Conservation (phyloP, 441 rosid species). For the Flueggea neowawraea region DNA sequence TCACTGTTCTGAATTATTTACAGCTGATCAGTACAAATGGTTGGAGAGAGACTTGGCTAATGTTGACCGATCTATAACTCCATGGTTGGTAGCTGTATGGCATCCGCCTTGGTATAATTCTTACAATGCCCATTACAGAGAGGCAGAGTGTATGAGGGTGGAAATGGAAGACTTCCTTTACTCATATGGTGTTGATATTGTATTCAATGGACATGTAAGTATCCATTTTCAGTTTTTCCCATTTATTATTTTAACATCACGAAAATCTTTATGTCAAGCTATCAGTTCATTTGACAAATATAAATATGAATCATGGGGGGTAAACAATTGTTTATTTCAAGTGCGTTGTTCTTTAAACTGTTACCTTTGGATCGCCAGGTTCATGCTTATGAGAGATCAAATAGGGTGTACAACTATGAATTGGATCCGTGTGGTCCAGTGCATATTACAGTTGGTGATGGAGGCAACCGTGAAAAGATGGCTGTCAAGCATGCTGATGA, state of each 20-base stretch:
- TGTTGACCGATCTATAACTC: constrained; percentile 44
- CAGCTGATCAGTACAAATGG: constrained; percentile 58
- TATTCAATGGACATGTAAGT: constrained; percentile 65
- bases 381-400: constrained; percentile 60
- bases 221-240: background rate
- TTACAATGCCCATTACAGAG: constrained; percentile 59
- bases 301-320: no score
- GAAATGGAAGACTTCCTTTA: constrained; percentile 62
- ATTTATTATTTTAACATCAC: background rate
- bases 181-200: constrained; percentile 41
- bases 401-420: constrained; percentile 47
- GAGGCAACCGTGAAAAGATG: constrained; percentile 62
- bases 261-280: background rate
- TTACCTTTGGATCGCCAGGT: constrained; percentile 29
- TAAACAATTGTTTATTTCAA: no score
- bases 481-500: constrained; percentile 48
- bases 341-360: background rate
- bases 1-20: background rate
- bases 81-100: constrained; percentile 67
- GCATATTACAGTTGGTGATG: constrained; percentile 52
- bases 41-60: constrained; percentile 46
- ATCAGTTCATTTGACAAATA: no score
- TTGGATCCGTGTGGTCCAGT: constrained; percentile 57
- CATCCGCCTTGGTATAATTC: constrained; percentile 72
- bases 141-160: constrained; percentile 66